A percentile compares a stretch with the other conserved stretches of the same genome.
Evolutionary conservation across 2,329 filamentous ascomycete species (phyloP).

Genomic region (Aspergillus candidus): DNA sequence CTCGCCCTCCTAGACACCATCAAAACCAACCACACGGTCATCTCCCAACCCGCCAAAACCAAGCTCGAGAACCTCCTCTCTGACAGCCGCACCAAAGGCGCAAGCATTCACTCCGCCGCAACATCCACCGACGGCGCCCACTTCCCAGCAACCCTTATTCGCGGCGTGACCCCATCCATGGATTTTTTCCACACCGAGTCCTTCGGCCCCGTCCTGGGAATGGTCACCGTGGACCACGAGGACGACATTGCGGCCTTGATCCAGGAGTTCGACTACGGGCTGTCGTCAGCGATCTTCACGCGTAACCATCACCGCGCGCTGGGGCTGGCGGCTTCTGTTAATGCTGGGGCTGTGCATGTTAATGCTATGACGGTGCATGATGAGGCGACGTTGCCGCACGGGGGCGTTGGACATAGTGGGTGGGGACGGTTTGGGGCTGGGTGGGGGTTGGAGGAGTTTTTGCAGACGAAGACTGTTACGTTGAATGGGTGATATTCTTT

Average conservation of each 20-base stretch:
- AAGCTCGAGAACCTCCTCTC: slow-evolving; percentile 20
- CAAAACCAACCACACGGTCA: background rate
- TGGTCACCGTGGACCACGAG: slow-evolving; percentile 20
- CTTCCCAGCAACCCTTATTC: slow-evolving; percentile 6
- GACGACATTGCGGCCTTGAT: slow-evolving; percentile 17
- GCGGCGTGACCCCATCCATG: slow-evolving; percentile 6
- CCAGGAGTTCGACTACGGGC: slow-evolving; percentile 20
- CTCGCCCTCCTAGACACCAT: background rate
- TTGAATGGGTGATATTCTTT: slow-evolving; percentile 28
- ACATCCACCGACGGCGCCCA: background rate
- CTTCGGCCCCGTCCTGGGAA: slow-evolving; percentile 22
- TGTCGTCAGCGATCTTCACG: slow-evolving; percentile 25
- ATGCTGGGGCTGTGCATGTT: slow-evolving; percentile 24
- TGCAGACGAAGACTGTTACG: slow-evolving; percentile 55
- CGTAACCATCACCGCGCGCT: slow-evolving; percentile 20
- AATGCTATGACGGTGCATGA: slow-evolving; percentile 22
- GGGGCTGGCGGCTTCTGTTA: slow-evolving; percentile 17
- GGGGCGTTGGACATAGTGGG: slow-evolving; percentile 56
- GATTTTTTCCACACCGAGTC: slow-evolving; percentile 22
- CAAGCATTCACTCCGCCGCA: slow-evolving; percentile 31
- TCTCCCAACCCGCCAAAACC: slow-evolving; percentile 11
- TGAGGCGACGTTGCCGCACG: slow-evolving; percentile 50
- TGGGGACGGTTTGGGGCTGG: slow-evolving; percentile 52
- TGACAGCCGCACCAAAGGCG: slow-evolving; percentile 49
- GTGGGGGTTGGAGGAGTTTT: slow-evolving; percentile 52